Percentiles rank a stretch among this genome's conserved stretches.
phyloP scores from a whole-genome alignment of 164 flowering plant genomes.

The Liriodendron chinense region DNA sequence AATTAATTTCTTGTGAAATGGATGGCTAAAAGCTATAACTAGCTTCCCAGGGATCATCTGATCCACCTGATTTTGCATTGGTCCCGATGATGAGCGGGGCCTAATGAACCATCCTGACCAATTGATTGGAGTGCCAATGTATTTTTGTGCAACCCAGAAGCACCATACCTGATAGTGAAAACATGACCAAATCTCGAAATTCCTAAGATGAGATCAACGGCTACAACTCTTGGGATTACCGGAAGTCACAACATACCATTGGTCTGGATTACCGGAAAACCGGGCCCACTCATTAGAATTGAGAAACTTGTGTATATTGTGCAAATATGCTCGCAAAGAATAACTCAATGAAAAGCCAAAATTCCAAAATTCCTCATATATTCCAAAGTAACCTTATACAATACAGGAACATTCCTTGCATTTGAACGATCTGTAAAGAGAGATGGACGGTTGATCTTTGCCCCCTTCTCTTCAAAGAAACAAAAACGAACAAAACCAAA shows the following conservation, averaged over 20 bases:
- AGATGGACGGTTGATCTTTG: not conserved
- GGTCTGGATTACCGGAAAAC: not conserved
- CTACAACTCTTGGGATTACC: too few species aligned
- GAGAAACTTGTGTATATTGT: too few species aligned
- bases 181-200: not conserved
- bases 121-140: too few species aligned
- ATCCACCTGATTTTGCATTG: not conserved
- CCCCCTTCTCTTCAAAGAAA: not conserved
- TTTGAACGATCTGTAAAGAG: not conserved
- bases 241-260: not conserved
- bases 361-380: not conserved
- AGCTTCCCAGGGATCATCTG: not conserved
- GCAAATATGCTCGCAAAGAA: too few species aligned
- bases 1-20: not conserved
- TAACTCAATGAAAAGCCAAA: not conserved
- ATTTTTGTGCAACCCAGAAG: not conserved
- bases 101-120: too few species aligned
- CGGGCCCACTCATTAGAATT: too few species aligned
- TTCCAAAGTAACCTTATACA: not conserved
- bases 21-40: not conserved
- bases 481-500: not conserved
- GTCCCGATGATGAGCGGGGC: not conserved
- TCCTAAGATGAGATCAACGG: not conserved
- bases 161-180: not conserved
- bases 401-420: not conserved